A percentile compares a stretch with the other conserved stretches of the same genome.
These are phyloP conservation scores for Trichoderma orchidacearum DNA, from an alignment of 495 filamentous ascomycete genomes.

Conservation along the genomic window DNA sequence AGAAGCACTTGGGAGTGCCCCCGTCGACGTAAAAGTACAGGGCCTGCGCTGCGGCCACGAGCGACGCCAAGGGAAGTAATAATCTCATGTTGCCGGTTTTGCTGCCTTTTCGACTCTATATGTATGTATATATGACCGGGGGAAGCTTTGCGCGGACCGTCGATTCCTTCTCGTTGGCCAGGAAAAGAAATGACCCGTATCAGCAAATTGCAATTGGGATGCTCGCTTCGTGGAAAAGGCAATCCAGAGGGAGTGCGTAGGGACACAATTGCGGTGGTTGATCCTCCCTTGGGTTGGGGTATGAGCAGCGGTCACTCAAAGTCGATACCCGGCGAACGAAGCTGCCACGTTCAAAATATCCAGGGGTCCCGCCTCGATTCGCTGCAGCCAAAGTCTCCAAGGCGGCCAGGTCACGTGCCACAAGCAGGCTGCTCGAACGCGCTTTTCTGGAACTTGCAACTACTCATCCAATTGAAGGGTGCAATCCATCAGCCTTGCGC, in stretches of 20 bases:
- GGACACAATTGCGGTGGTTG: neutral
- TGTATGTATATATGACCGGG: no score
- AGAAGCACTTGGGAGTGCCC: conserved; percentile 77
- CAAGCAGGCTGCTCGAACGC: conserved; percentile 7
- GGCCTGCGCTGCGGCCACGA: conserved; percentile 47
- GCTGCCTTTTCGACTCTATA: no score
- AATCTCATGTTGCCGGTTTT: conserved; percentile 31
- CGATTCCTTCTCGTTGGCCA: no score
- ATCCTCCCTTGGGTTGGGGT: neutral
- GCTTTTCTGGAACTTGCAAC: conserved; percentile 3
- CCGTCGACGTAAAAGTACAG: conserved; percentile 96
- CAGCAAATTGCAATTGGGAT: neutral
- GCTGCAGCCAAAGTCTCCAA: no score
- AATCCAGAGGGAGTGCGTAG: no score
- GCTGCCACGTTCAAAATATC: conserved; percentile 34
- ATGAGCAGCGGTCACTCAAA: neutral
- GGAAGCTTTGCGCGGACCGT: no score
- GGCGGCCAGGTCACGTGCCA: conserved; percentile 14
- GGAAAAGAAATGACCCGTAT: no score
- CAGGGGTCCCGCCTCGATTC: conserved; percentile 5
- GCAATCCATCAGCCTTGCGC: conserved; percentile 6
- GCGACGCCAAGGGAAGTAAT: conserved; percentile 33
- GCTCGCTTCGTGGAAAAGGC: neutral
- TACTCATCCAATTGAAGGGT: neutral
- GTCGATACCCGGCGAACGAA: conserved; percentile 13